These are phyloP conservation scores for Penicillium ochrochloron DNA, from an alignment of 495 filamentous ascomycete species.

Conservation along the genomic window DNA sequence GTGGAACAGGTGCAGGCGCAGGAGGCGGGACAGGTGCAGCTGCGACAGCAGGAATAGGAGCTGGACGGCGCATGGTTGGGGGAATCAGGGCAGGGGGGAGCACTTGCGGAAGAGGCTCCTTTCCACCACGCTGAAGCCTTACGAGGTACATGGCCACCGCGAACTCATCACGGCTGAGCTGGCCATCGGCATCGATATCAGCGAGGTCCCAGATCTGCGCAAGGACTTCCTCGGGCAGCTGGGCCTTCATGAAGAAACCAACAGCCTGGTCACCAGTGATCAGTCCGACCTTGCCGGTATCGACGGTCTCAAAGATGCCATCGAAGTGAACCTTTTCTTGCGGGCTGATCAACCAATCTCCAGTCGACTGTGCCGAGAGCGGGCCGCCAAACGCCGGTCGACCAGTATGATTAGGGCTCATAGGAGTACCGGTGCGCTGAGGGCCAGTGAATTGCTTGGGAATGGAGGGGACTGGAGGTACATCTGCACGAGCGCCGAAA, in stretches of 20 bases:
- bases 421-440: constrained; percentile 71
- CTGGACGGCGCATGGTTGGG: constrained; percentile 80
- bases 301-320: constrained; percentile 77
- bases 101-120: constrained; percentile 68
- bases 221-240: constrained; percentile 83
- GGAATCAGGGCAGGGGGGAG: constrained; percentile 84
- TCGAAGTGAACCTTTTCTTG: constrained; percentile 88
- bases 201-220: constrained; percentile 98
- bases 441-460: constrained; percentile 75
- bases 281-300: constrained; percentile 74
- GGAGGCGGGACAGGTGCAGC: constrained; percentile 51
- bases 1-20: constrained; percentile 49
- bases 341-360: constrained; percentile 82
- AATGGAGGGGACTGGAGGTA: constrained; percentile 60
- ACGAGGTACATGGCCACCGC: constrained; percentile 98
- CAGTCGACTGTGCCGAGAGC: constrained; percentile 65
- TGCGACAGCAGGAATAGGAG: constrained; percentile 47
- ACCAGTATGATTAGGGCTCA: constrained; percentile 41
- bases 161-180: constrained; percentile 85
- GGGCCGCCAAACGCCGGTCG: constrained; percentile 60
- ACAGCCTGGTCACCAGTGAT: constrained; percentile 97
- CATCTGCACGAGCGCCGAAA: constrained; percentile 50
- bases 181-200: constrained; percentile 89
- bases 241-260: constrained; percentile 88
- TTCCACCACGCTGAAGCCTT: constrained; percentile 78